Evolutionary conservation across 2,329 filamentous ascomycete genomes (phyloP), one percentile per base, ranked within the genome.

Genomic region (Reticulascus tulasneorum): DNA sequence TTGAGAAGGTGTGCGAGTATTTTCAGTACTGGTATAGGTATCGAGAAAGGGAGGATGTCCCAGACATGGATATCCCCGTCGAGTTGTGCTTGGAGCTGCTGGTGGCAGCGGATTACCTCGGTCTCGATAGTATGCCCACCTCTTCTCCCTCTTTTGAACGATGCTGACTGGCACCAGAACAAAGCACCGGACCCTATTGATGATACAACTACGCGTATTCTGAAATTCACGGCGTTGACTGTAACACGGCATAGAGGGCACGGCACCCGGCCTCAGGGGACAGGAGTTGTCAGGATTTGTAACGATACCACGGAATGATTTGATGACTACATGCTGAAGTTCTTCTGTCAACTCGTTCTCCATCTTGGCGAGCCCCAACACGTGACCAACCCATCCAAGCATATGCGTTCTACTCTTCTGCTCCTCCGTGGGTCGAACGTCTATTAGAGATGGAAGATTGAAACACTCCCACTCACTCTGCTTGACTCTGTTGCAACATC

Each of bases 1-100:
- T 91, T 4, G 85, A 90, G 58, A 88, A 87, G 56, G 80, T 90
- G 21, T 84, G 82, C 58, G 84, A 90, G 62, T 91, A 90, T 62
- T 82, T 89, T 44, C 85, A 88, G 56, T 90, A 89, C 66, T 85
- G 84, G 67, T 82, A 88, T 61, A 82, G 81, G 52, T 74, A 86
- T 60, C 73, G 74, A 33, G 75, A 87, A 47, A 69, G 69, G 47
- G 79, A 82, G 48, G 80, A 88, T 50, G 84, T 89, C 15, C 79
- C 82, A 5, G 86, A 91, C 52, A 84, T 89, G 79, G 84, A 89
- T 12, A 82, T 90, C 40, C 84, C 84, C 10, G 77, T 84, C 20
- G 84, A 90, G 63, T 66, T 90, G 32, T 89, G 84, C 50, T 69
- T 91, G 27, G 85, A 90, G 64, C 60, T 91, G 42, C 63, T 91